phyloP scores from a whole-genome alignment of 768 basidiomycete species.

The Gelatoporia subvermispora region DNA sequence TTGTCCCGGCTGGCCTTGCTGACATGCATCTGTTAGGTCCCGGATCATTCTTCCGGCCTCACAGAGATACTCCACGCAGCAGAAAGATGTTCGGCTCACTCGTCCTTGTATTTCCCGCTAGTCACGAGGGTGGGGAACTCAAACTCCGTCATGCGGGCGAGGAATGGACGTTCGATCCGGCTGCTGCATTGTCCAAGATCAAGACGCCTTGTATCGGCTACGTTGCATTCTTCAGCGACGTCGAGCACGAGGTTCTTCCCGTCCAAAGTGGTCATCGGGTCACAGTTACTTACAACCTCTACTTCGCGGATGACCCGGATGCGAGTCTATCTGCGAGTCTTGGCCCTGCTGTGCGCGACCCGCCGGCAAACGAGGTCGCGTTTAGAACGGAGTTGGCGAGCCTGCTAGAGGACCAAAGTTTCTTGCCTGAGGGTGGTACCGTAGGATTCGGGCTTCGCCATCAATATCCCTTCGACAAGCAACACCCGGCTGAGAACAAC shows the following conservation, averaged over 20 bases:
- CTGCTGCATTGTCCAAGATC: conserved; percentile 13
- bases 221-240: conserved; percentile 38
- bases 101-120: conserved; percentile 41
- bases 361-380: conserved; percentile 1
- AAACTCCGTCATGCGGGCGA: conserved; percentile 20
- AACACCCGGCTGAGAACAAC: not conserved
- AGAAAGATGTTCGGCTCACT: conserved; percentile 37
- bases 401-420: conserved; percentile 28
- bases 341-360: not conserved
- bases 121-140: conserved; percentile 40
- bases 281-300: conserved; percentile 42
- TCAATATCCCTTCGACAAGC: conserved; percentile 17
- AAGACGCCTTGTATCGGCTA: conserved; percentile 24
- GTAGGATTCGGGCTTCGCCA: conserved; percentile 38
- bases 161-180: conserved; percentile 27
- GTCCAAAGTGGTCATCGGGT: conserved; percentile 39
- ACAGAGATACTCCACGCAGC: conserved; percentile 8
- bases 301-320: conserved; percentile 9
- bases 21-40: not conserved
- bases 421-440: conserved; percentile 32
- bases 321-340: not conserved
- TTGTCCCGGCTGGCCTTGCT: no score
- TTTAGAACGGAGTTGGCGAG: conserved; percentile 14
- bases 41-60: conserved; percentile 7
- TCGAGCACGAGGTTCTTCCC: conserved; percentile 39